phyloP scores from a whole-genome alignment of 495 filamentous ascomycete genomes.

The Sphaerosporella brunnea region DNA sequence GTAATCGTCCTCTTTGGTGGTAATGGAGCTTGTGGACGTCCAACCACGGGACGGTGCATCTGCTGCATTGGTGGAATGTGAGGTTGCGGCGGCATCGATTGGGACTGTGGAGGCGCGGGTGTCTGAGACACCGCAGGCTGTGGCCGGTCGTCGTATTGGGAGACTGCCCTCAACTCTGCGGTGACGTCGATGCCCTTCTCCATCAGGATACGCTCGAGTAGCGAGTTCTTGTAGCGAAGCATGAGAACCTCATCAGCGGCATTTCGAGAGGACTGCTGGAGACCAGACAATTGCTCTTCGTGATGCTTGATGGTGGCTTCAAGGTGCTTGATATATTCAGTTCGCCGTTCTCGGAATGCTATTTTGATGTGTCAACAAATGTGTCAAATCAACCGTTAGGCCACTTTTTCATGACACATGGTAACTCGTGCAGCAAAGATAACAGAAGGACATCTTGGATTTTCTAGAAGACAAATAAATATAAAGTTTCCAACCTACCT shows the following conservation, averaged over 20 bases:
- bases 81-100: conserved; percentile 30
- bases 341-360: conserved; percentile 82
- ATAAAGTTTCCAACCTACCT: conserved; percentile 29
- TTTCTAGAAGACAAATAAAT: conserved; percentile 15
- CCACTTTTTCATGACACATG: conserved; percentile 25
- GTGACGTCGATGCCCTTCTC: conserved; percentile 99
- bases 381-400: conserved; percentile 15
- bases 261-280: conserved; percentile 84
- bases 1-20: conserved; percentile 21
- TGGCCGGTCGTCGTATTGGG: conserved; percentile 41
- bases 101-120: conserved; percentile 43
- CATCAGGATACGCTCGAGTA: conserved; percentile 82
- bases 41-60: conserved; percentile 20
- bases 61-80: background rate
- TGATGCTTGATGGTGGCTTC: conserved; percentile 95
- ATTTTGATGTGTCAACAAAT: conserved; percentile 26
- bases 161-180: conserved; percentile 64
- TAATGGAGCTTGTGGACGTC: conserved; percentile 9
- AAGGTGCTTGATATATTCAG: conserved; percentile 97
- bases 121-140: conserved; percentile 53
- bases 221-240: conserved; percentile 94
- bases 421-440: conserved; percentile 21
- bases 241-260: conserved; percentile 96
- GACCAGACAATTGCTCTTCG: conserved; percentile 74
- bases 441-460: conserved; percentile 6